These are phyloP conservation scores for Trebouxia gelatinosa DNA, from an alignment of 163 green algal genomes.

Conservation along the genomic window DNA sequence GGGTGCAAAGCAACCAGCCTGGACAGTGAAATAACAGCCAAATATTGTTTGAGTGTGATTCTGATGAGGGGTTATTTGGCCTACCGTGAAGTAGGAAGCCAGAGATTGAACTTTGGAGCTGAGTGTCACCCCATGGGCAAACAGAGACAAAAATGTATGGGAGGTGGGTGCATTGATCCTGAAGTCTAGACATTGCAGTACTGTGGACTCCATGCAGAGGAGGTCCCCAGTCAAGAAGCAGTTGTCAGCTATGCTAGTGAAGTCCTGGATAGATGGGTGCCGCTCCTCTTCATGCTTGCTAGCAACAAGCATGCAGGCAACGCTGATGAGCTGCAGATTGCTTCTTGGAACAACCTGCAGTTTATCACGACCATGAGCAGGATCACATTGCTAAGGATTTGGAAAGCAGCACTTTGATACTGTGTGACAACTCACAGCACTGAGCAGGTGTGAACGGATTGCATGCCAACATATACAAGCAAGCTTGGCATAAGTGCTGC, in stretches of 20 bases:
- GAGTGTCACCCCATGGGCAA: slow-evolving; percentile 27
- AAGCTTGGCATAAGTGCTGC: no score
- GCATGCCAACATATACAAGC: no score
- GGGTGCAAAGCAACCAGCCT: not conserved
- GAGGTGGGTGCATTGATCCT: slow-evolving; percentile 45
- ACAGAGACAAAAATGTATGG: slow-evolving; percentile 51
- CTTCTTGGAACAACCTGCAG: slow-evolving; percentile 50
- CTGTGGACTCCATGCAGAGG: slow-evolving; percentile 56
- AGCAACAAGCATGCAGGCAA: slow-evolving; percentile 71
- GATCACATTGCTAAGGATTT: not conserved
- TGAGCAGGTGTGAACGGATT: no score
- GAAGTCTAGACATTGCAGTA: slow-evolving; percentile 60
- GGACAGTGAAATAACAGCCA: no score
- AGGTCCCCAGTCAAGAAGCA: slow-evolving; percentile 59
- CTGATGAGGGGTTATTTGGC: not conserved
- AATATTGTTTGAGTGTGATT: not conserved
- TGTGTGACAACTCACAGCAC: not conserved
- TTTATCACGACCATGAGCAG: not conserved
- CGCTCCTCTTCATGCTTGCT: slow-evolving; percentile 79
- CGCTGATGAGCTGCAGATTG: slow-evolving; percentile 70
- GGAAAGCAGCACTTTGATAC: not conserved
- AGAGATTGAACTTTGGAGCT: slow-evolving; percentile 26
- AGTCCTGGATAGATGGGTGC: slow-evolving; percentile 62
- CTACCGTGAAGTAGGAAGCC: slow-evolving; percentile 50
- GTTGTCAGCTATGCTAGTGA: slow-evolving; percentile 66